These are phyloP conservation scores for Powellomyces hirtus DNA, from an alignment of 192 early-diverging fungal species.

Conservation along the genomic window DNA sequence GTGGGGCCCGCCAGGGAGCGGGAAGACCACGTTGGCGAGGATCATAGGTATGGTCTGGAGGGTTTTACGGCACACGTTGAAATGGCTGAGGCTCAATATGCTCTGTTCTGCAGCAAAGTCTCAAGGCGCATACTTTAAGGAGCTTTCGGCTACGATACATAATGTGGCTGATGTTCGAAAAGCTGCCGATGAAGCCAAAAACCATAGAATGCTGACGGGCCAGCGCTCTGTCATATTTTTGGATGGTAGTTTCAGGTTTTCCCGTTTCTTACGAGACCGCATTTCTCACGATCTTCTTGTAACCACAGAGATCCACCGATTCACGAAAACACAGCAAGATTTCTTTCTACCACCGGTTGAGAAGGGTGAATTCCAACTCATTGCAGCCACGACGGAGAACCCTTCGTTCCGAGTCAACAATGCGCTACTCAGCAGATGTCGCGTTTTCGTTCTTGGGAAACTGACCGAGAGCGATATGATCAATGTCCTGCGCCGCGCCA, in stretches of 20 bases:
- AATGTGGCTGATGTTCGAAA: constrained; percentile 31
- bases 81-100: no score
- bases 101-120: constrained; percentile 25
- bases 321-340: constrained; percentile 88
- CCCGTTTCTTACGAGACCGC: neutral
- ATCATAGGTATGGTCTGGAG: constrained; percentile 47
- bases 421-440: constrained; percentile 76
- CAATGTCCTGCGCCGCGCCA: constrained; percentile 60
- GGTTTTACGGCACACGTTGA: neutral
- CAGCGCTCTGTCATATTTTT: constrained; percentile 75
- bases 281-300: neutral
- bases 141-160: constrained; percentile 30
- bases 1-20: constrained; percentile 65
- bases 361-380: constrained; percentile 37
- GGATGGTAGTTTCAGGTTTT: constrained; percentile 49
- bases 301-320: constrained; percentile 72
- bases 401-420: constrained; percentile 81
- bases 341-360: constrained; percentile 79
- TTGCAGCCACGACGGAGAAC: constrained; percentile 75
- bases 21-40: constrained; percentile 63
- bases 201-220: constrained; percentile 37
- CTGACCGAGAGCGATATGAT: constrained; percentile 58
- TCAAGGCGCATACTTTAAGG: constrained; percentile 24
- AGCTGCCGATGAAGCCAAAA: constrained; percentile 17
- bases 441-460: constrained; percentile 73